These are phyloP conservation scores for Posidonia oceanica DNA, from an alignment of 116 monocot species.

Conservation along the genomic window DNA sequence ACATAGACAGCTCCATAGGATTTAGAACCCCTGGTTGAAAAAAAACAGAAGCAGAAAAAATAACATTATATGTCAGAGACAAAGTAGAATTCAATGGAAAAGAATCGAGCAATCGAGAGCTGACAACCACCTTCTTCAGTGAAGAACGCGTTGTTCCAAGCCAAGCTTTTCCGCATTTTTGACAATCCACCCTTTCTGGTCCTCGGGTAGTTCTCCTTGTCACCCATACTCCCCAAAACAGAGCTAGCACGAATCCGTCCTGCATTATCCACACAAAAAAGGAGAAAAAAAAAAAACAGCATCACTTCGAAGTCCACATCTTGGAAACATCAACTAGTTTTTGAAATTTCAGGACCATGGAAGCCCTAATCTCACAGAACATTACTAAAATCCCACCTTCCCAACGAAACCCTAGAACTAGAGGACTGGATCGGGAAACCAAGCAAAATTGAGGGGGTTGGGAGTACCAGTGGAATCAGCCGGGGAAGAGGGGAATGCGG, in stretches of 20 bases:
- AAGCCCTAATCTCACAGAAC: no score
- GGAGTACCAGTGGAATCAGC: no score
- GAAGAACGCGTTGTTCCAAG: conserved; percentile 96
- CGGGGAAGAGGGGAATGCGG: no score
- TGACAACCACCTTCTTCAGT: conserved; percentile 60
- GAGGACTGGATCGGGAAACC: no score
- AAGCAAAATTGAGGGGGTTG: no score
- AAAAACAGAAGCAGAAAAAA: conserved; percentile 3
- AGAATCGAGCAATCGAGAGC: not conserved
- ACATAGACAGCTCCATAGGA: conserved; percentile 41
- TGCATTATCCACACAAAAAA: not conserved
- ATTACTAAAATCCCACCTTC: no score
- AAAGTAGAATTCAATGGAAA: not conserved
- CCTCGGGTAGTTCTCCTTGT: conserved; percentile 11
- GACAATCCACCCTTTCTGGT: conserved; percentile 24
- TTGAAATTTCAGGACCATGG: no score
- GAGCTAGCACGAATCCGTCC: not conserved
- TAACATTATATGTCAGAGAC: not conserved
- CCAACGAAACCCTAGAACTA: no score
- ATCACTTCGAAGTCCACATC: no score
- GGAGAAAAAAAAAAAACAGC: not conserved
- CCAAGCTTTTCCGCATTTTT: conserved; percentile 75
- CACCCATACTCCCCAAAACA: not conserved
- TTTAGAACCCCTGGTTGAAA: conserved; percentile 62
- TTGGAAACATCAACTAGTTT: no score